Percentiles rank a stretch among this genome's conserved stretches.
Conservation (phyloP, 2,329 filamentous ascomycete species). For the Trichophyton benhamiae region DNA sequence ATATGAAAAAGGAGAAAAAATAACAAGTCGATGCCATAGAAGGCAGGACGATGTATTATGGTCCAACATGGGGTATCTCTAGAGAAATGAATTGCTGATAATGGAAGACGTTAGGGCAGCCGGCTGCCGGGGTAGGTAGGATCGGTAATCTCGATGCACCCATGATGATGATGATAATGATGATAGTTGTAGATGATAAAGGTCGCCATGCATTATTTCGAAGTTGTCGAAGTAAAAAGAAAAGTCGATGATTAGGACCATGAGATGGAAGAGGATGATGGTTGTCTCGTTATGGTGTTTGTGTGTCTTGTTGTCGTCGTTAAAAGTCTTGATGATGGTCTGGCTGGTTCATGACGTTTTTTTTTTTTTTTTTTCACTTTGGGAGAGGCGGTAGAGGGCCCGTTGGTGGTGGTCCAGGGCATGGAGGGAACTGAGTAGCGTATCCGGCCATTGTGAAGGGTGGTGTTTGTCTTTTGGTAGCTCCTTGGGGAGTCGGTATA, state of each 20-base stretch:
- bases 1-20: neutral
- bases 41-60: slow-evolving; percentile 5
- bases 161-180: neutral
- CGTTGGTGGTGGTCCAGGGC: slow-evolving; percentile 16
- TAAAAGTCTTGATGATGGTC: neutral
- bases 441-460: slow-evolving; percentile 15
- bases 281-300: neutral
- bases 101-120: slow-evolving; percentile 7
- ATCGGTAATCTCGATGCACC: too few relatives aligned
- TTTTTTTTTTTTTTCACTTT: slow-evolving; percentile 9
- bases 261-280: neutral
- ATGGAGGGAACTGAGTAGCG: slow-evolving; percentile 16
- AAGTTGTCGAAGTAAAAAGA: neutral
- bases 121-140: slow-evolving; percentile 7
- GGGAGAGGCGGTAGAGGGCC: slow-evolving; percentile 16
- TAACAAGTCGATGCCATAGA: neutral
- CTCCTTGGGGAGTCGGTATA: neutral
- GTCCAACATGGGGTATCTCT: slow-evolving; percentile 4
- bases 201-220: neutral
- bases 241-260: neutral
- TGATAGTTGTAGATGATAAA: slow-evolving; percentile 1
- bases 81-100: slow-evolving; percentile 4
- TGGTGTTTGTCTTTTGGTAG: neutral
- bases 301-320: neutral
- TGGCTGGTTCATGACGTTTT: neutral